Conservation (phyloP, 2,329 filamentous ascomycete species). For the Zasmidium angulare region DNA sequence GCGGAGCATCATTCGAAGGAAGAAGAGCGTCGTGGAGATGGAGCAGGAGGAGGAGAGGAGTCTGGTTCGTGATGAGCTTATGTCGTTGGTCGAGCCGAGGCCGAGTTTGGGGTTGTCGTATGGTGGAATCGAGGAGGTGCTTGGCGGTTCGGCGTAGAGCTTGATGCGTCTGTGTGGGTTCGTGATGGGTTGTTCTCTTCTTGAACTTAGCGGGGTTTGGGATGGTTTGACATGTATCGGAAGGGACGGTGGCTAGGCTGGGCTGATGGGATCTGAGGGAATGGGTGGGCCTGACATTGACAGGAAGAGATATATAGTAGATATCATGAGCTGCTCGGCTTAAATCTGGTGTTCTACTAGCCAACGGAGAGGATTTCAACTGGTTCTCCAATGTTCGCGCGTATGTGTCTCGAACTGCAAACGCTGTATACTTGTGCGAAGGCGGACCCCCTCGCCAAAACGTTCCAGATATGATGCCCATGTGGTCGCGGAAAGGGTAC, state of each 20-base stretch:
- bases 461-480: too few relatives aligned
- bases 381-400: too few relatives aligned
- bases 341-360: too few relatives aligned
- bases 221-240: conserved; percentile 1
- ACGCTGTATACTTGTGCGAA: neutral
- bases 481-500: neutral
- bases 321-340: too few relatives aligned
- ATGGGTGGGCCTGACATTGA: neutral
- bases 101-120: conserved; percentile 25
- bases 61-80: conserved; percentile 23
- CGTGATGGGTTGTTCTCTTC: neutral
- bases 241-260: neutral
- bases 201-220: conserved; percentile 6
- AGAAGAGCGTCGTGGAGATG: conserved; percentile 32
- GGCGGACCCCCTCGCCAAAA: too few relatives aligned
- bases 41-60: conserved; percentile 33
- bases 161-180: neutral
- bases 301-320: too few relatives aligned
- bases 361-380: too few relatives aligned
- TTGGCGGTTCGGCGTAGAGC: conserved; percentile 24
- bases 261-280: neutral
- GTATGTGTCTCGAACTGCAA: too few relatives aligned
- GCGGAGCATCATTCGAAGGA: conserved; percentile 25
- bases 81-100: conserved; percentile 32
- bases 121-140: conserved; percentile 35